Evolutionary conservation across 768 basidiomycete species (phyloP).

Genomic region (Leccinum boreale): DNA sequence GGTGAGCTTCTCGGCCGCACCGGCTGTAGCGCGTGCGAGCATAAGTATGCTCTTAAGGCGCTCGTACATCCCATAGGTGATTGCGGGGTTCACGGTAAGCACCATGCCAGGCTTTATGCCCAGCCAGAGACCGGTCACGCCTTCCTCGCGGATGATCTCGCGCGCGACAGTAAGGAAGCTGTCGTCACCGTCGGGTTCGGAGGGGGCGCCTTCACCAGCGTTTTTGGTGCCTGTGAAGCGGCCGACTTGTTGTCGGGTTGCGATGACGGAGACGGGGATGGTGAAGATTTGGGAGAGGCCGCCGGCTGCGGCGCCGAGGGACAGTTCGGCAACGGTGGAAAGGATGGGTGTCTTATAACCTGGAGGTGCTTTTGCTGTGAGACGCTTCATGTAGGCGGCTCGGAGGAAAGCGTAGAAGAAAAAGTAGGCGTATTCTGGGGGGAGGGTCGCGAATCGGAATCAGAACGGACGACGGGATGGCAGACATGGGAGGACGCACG

Average conservation of each 20-base stretch:
- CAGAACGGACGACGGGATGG: neutral
- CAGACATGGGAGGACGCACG: constrained; percentile 44
- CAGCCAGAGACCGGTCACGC: constrained; percentile 85
- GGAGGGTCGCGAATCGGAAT: neutral
- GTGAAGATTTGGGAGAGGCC: constrained; percentile 97
- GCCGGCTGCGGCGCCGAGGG: constrained; percentile 89
- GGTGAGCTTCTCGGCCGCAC: constrained; percentile 56
- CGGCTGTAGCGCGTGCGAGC: constrained; percentile 46
- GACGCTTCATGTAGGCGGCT: constrained; percentile 72
- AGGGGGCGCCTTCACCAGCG: neutral
- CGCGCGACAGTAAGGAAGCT: constrained; percentile 77
- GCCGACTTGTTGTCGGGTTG: constrained; percentile 93
- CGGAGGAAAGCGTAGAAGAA: constrained; percentile 97
- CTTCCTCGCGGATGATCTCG: constrained; percentile 89
- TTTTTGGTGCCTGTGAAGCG: constrained; percentile 24
- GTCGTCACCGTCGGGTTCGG: constrained; percentile 41
- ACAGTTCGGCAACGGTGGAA: constrained; percentile 76
- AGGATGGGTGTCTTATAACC: constrained; percentile 61
- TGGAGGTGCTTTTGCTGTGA: constrained; percentile 53
- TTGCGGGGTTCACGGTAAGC: constrained; percentile 96
- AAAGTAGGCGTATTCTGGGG: constrained; percentile 95
- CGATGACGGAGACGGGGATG: constrained; percentile 96
- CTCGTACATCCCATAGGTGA: constrained; percentile 95
- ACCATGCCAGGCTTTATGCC: constrained; percentile 91
- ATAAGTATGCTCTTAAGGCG: constrained; percentile 77